A percentile compares a stretch with the other conserved stretches of the same genome.
Conservation (phyloP, 2,329 filamentous ascomycete genomes). For the Neofusicoccum sp. region DNA sequence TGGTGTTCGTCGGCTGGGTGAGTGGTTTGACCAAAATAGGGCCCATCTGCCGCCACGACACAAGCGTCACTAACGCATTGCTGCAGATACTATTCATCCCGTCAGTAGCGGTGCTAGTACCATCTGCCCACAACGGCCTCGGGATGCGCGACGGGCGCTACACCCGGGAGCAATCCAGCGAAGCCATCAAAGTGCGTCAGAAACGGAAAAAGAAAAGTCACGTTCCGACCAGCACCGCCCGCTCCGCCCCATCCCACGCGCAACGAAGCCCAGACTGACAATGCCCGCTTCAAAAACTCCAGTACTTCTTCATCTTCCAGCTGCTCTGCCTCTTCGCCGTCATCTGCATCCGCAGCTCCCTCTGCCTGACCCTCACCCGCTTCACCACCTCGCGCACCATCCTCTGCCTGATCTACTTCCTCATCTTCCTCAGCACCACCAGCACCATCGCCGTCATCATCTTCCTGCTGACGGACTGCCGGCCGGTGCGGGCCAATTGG, state of each 20-base stretch:
- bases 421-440: background rate
- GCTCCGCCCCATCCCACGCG: constrained; percentile 23
- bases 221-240: constrained; percentile 47
- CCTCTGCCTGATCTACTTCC: background rate
- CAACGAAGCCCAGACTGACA: constrained; percentile 16
- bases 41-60: no score
- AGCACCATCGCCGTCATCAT: background rate
- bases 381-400: background rate
- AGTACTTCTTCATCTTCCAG: background rate
- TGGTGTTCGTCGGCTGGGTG: background rate
- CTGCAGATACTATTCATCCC: constrained; percentile 27
- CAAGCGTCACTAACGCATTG: background rate
- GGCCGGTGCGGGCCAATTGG: background rate
- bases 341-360: constrained; percentile 24
- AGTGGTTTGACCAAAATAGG: no score
- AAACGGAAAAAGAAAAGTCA: no score
- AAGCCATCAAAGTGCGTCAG: constrained; percentile 30
- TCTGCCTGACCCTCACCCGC: background rate
- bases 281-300: constrained; percentile 26
- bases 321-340: constrained; percentile 22
- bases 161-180: background rate
- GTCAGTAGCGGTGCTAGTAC: background rate
- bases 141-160: constrained; percentile 21
- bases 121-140: background rate
- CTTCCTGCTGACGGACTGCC: background rate